phyloP scores from a whole-genome alignment of 768 basidiomycete species.

The Pleurotus tuber-regium region DNA sequence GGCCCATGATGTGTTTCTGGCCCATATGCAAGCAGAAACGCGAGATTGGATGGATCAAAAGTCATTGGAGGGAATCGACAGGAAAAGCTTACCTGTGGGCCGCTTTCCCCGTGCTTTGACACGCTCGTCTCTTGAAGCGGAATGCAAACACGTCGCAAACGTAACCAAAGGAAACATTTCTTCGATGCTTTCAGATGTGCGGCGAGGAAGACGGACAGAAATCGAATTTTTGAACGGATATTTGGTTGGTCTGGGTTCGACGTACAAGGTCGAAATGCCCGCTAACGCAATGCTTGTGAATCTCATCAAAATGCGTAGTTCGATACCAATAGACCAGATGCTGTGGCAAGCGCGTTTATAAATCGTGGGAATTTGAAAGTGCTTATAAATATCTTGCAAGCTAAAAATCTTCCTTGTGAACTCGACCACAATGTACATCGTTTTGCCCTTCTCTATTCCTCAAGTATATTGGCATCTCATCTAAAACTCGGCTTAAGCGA shows the following conservation, averaged over 20 bases:
- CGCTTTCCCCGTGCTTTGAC: conserved; percentile 47
- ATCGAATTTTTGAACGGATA: conserved; percentile 87
- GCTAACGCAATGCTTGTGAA: conserved; percentile 50
- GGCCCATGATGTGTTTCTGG: conserved; percentile 57
- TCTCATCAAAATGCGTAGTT: conserved; percentile 56
- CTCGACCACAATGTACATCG: no score
- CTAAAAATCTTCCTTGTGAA: no score
- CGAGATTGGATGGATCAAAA: conserved; percentile 29
- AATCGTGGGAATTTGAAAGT: conserved; percentile 7
- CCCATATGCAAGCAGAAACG: conserved; percentile 44
- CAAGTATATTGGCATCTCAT: no score
- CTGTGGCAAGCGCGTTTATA: not conserved
- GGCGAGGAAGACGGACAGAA: conserved; percentile 63
- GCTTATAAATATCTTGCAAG: no score
- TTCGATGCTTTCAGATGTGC: conserved; percentile 79
- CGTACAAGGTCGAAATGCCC: conserved; percentile 56
- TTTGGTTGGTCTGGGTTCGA: conserved; percentile 57
- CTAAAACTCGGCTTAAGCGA: no score
- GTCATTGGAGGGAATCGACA: conserved; percentile 25
- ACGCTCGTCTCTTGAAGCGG: conserved; percentile 42
- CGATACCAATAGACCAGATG: conserved; percentile 51
- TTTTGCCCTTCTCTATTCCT: no score
- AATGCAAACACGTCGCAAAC: conserved; percentile 56
- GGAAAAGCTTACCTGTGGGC: conserved; percentile 24
- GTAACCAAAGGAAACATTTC: conserved; percentile 68